Conservation (phyloP, 1,139 yeast genomes). For the Lodderomyces metapsilosis region DNA sequence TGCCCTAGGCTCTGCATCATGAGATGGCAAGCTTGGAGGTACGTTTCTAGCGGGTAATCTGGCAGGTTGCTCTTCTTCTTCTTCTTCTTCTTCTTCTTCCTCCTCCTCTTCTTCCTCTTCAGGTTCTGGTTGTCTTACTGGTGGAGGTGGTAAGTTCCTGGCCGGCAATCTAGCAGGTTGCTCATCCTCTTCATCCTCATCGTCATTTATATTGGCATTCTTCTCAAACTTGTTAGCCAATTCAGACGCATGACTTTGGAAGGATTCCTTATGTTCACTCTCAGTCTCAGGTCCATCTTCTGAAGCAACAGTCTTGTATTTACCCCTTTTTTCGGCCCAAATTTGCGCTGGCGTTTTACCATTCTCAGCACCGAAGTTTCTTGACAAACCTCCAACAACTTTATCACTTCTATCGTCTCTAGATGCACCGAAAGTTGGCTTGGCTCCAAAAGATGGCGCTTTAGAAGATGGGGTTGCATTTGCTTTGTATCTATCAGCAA, state of each 20-base stretch:
- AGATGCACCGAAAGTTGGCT: constrained; percentile 38
- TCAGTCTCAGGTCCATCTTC: constrained; percentile 21
- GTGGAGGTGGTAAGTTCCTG: constrained; percentile 23
- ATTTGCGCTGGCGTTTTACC: constrained; percentile 94
- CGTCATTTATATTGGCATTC: constrained; percentile 16
- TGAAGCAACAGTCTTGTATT: constrained; percentile 44
- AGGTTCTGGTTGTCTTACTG: constrained; percentile 15
- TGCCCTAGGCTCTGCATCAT: constrained; percentile 9
- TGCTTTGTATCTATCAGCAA: constrained; percentile 46
- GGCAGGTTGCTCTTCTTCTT: constrained; percentile 16
- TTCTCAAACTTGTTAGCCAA: constrained; percentile 20
- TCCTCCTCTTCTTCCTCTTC: constrained; percentile 18
- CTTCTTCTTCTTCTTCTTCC: constrained; percentile 19
- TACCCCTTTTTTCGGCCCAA: constrained; percentile 91
- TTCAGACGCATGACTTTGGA: constrained; percentile 14
- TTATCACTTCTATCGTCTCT: constrained; percentile 38
- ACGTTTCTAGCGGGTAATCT: constrained; percentile 20
- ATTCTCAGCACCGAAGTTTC: constrained; percentile 66
- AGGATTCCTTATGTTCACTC: constrained; percentile 9
- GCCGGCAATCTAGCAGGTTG: constrained; percentile 21
- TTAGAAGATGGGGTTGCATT: constrained; percentile 26
- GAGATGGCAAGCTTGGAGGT: constrained; percentile 17
- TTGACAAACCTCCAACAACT: constrained; percentile 61
- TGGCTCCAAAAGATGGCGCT: constrained; percentile 54
- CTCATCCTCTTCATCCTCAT: constrained; percentile 16